Percentiles rank a stretch among this genome's conserved stretches.
phyloP scores from a whole-genome alignment of 2,329 filamentous ascomycete genomes.

The Zymoseptoria passerinii region DNA sequence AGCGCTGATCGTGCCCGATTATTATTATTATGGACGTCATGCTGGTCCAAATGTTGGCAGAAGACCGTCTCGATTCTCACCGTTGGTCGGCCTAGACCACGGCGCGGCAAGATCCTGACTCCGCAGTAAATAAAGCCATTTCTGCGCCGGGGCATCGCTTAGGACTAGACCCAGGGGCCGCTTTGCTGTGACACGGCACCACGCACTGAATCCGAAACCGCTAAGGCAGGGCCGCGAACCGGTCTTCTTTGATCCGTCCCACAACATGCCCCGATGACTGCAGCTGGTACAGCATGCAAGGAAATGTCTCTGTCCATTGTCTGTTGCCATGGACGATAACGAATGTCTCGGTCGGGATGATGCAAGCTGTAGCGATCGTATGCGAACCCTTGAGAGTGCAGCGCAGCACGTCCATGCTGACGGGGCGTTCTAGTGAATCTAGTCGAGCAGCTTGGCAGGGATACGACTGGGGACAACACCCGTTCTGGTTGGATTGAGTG shows the following conservation, averaged over 20 bases:
- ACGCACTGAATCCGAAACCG: neutral
- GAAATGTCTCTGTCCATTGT: neutral
- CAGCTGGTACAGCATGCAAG: neutral
- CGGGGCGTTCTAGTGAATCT: neutral
- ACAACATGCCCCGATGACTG: neutral
- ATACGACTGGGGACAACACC: neutral
- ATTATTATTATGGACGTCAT: too few species aligned
- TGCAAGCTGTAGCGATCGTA: neutral
- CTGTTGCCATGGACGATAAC: neutral
- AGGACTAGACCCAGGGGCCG: neutral
- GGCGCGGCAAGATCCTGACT: neutral
- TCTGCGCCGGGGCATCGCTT: neutral
- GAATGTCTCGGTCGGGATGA: neutral
- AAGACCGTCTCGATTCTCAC: neutral
- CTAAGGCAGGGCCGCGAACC: neutral
- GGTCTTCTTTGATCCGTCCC: neutral
- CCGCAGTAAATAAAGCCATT: neutral
- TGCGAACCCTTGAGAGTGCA: neutral
- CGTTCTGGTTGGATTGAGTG: neutral
- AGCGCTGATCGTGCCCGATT: neutral
- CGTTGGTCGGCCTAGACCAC: neutral
- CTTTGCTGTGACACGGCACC: neutral
- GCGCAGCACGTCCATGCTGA: neutral
- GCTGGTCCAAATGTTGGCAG: neutral
- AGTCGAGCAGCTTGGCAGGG: neutral